phyloP scores from a whole-genome alignment of 2,329 filamentous ascomycete genomes.

The Pseudogymnoascus sp. region DNA sequence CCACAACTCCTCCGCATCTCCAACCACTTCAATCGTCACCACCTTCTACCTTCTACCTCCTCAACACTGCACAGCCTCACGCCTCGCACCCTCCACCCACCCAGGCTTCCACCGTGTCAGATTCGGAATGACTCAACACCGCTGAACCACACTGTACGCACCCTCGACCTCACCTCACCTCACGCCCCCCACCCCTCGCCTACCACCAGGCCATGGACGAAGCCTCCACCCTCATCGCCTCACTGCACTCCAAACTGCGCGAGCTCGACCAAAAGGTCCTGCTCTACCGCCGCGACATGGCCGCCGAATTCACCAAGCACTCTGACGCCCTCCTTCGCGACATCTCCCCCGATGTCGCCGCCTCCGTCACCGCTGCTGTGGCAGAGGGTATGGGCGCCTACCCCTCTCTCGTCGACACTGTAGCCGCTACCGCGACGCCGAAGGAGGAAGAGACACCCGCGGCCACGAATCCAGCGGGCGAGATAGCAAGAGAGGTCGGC shows the following conservation, averaged over 20 bases:
- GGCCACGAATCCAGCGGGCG: not conserved
- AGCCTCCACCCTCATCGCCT: constrained; percentile 68
- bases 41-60: not conserved
- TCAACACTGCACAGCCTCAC: not conserved
- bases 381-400: constrained; percentile 22
- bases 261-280: constrained; percentile 50
- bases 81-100: not conserved
- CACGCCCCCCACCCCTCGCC: constrained; percentile 42
- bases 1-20: not conserved
- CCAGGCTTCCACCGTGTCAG: not conserved
- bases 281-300: constrained; percentile 48
- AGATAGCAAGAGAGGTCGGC: not conserved
- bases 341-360: constrained; percentile 38
- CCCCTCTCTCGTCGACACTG: constrained; percentile 16
- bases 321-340: constrained; percentile 42
- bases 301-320: constrained; percentile 48
- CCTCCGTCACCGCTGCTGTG: constrained; percentile 38
- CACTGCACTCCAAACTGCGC: constrained; percentile 45
- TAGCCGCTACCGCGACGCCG: not conserved
- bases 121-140: not conserved
- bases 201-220: constrained; percentile 67
- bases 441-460: not conserved
- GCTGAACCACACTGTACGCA: not conserved
- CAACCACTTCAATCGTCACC: not conserved
- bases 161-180: constrained; percentile 13